A percentile compares a stretch with the other conserved stretches of the same genome.
phyloP scores from a whole-genome alignment of 2,329 filamentous ascomycete species.

The Fusarium sp. region DNA sequence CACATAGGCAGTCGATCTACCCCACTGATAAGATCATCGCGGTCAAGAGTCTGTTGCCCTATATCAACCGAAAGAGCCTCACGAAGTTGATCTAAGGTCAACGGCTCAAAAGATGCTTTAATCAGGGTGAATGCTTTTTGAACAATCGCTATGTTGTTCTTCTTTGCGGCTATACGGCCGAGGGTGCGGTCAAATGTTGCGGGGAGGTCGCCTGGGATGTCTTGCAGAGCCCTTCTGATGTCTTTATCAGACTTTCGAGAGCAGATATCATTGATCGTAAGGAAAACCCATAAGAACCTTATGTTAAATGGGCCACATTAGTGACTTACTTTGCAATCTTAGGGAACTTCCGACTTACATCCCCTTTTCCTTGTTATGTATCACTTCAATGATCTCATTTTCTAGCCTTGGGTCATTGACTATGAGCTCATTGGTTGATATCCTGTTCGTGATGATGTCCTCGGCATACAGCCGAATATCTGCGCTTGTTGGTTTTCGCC shows the following conservation, averaged over 20 bases:
- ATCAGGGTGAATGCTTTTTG: neutral
- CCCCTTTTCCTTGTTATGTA: neutral
- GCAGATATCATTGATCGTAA: conserved; percentile 22
- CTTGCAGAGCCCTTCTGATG: neutral
- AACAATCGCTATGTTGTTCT: neutral
- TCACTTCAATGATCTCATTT: neutral
- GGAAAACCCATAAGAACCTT: conserved; percentile 27
- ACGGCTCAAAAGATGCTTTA: neutral
- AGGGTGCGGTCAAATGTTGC: conserved; percentile 16
- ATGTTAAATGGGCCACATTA: neutral
- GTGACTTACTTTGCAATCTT: accelerated
- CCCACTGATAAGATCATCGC: neutral
- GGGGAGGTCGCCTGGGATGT: conserved; percentile 7
- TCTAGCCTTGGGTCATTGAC: neutral
- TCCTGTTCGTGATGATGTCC: neutral
- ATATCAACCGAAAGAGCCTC: conserved; percentile 16
- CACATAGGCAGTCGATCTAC: neutral
- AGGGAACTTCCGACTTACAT: neutral
- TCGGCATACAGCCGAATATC: neutral
- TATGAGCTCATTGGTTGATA: neutral
- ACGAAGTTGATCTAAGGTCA: conserved; percentile 3
- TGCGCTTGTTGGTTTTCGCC: neutral
- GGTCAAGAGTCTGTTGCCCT: neutral
- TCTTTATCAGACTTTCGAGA: conserved; percentile 2
- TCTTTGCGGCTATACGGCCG: neutral